Conservation (phyloP, 1,139 yeast species). For the Saccharomyces hybrid region DNA sequence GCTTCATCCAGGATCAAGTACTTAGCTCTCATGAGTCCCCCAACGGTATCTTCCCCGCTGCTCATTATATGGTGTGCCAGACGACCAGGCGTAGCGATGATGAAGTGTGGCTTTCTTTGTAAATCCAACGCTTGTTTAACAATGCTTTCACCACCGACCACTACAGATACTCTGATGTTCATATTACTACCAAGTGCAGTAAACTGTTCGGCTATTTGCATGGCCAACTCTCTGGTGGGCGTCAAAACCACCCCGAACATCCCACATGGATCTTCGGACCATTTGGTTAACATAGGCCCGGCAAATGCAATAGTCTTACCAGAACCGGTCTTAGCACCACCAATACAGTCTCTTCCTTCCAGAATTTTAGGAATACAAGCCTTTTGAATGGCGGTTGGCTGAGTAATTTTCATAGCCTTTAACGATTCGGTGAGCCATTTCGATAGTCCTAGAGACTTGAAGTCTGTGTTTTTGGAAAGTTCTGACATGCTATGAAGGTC, state of each 20-base stretch:
- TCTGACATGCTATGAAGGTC: not conserved
- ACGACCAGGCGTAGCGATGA: conserved; percentile 96
- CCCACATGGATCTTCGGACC: conserved; percentile 95
- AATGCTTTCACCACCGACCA: conserved; percentile 95
- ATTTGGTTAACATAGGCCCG: conserved; percentile 85
- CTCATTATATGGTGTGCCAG: conserved; percentile 84
- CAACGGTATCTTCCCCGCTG: conserved; percentile 82
- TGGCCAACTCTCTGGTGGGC: conserved; percentile 91
- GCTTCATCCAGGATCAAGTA: conserved; percentile 93
- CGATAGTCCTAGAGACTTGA: conserved; percentile 65
- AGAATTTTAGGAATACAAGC: conserved; percentile 86
- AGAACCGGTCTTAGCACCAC: conserved; percentile 97
- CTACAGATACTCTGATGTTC: conserved; percentile 70
- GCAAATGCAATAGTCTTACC: conserved; percentile 98
- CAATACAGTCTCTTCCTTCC: conserved; percentile 77
- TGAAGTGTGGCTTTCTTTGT: conserved; percentile 83
- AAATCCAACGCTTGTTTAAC: conserved; percentile 75
- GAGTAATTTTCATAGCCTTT: conserved; percentile 66
- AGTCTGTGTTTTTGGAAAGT: conserved; percentile 23
- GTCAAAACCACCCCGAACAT: conserved; percentile 83
- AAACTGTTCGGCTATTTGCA: conserved; percentile 95
- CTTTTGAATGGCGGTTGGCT: conserved; percentile 80
- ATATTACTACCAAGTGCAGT: conserved; percentile 85
- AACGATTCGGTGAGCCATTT: conserved; percentile 83
- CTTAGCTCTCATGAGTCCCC: conserved; percentile 68